Conservation (phyloP, 176 grass and related monocot species). For the Juncus effusus region DNA sequence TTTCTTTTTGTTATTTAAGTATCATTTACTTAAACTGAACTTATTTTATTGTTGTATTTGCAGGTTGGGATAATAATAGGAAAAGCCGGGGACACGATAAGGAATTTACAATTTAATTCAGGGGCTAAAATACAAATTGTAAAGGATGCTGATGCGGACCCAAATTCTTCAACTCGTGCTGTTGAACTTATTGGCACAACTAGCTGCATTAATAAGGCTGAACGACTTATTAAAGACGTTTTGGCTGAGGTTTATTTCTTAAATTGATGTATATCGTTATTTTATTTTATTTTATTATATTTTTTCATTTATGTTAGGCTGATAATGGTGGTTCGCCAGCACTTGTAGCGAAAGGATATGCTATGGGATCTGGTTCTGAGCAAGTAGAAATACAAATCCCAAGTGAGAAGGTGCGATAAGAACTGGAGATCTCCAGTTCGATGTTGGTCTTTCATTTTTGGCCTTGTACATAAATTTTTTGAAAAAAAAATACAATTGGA, state of each 20-base stretch:
- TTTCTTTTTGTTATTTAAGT: not conserved
- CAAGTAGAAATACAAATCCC: conserved; percentile 86
- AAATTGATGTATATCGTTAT: not conserved
- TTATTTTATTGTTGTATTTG: not conserved
- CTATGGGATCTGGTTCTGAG: conserved; percentile 54
- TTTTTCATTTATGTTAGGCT: conserved; percentile 40
- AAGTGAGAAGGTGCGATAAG: conserved; percentile 66
- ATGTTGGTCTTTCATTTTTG: conserved; percentile 7
- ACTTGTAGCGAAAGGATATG: conserved; percentile 77
- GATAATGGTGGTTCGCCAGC: conserved; percentile 86
- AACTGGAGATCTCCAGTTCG: not conserved
- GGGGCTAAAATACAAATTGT: conserved; percentile 93
- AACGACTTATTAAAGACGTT: conserved; percentile 71
- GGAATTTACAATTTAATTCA: conserved; percentile 62
- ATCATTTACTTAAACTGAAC: not conserved
- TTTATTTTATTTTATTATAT: not conserved
- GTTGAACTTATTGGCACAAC: conserved; percentile 71
- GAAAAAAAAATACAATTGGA: not conserved
- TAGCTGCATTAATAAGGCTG: conserved; percentile 75
- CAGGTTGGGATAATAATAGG: conserved; percentile 96
- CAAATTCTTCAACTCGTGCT: conserved; percentile 41
- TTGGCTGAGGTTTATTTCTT: conserved; percentile 56
- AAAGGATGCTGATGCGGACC: conserved; percentile 57
- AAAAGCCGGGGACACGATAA: conserved; percentile 91
- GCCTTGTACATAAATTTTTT: conserved; percentile 11